phyloP scores from a whole-genome alignment of 148 eudicot genomes.

The Dysphania ambrosioides region DNA sequence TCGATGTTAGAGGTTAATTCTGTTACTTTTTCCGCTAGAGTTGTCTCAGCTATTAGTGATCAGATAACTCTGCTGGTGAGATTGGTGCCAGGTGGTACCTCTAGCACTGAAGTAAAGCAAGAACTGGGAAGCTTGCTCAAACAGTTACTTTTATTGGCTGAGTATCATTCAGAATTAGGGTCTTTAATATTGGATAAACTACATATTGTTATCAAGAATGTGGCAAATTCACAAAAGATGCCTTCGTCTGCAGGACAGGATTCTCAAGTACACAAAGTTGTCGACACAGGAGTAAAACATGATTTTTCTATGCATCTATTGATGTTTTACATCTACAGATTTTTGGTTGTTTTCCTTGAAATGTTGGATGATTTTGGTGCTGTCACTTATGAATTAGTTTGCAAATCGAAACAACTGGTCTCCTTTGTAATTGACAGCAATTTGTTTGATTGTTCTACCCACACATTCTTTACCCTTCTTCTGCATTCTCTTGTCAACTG shows the following conservation, averaged over 20 bases:
- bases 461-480: slow-evolving; percentile 41
- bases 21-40: slow-evolving; percentile 30
- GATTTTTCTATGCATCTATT: slow-evolving; percentile 30
- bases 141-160: slow-evolving; percentile 38
- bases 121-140: slow-evolving; percentile 45
- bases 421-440: slow-evolving; percentile 37
- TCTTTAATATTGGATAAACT: slow-evolving; percentile 45
- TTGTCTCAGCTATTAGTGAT: slow-evolving; percentile 43
- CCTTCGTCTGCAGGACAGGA: slow-evolving; percentile 23
- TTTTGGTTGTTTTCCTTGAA: slow-evolving; percentile 45
- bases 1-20: slow-evolving; percentile 29
- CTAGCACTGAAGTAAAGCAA: slow-evolving; percentile 36
- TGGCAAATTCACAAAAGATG: slow-evolving; percentile 30
- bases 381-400: slow-evolving; percentile 31
- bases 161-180: slow-evolving; percentile 40
- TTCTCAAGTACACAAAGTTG: slow-evolving; percentile 33
- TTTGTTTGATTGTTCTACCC: slow-evolving; percentile 51
- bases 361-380: slow-evolving; percentile 34
- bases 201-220: slow-evolving; percentile 28
- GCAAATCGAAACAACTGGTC: slow-evolving; percentile 38
- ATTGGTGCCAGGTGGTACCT: slow-evolving; percentile 24
- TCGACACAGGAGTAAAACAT: slow-evolving; percentile 23
- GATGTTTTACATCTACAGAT: slow-evolving; percentile 35
- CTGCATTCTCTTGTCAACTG: slow-evolving; percentile 36
- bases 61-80: slow-evolving; percentile 38